Evolutionary conservation across 768 basidiomycete genomes (phyloP), one percentile per base, ranked within the genome.

Genomic region (Sistotremastrum suecicum): DNA sequence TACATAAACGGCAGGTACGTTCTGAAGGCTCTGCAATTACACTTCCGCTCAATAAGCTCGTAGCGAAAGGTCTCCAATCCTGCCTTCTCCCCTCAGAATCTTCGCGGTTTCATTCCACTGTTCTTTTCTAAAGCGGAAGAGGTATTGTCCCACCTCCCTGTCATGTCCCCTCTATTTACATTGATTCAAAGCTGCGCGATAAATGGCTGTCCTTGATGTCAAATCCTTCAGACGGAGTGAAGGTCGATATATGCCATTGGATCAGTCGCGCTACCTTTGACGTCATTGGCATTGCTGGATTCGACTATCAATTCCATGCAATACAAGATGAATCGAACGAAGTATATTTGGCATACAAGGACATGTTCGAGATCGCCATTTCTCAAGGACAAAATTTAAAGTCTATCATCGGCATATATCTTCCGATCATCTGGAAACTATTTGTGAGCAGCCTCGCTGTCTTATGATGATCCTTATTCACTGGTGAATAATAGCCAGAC

Each of bases 281-380:
- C 59, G 80, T 92, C 39, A 89, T 95, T 53, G 91, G 89, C 1
- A 59, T 86, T n/a, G 85, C 89, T 37, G 85, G 83, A 2, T 94
- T 92, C 56, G 84, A 80, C 51, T 92, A 92, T 54, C 68, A 80
- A 47, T 90, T 95, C 65, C 78, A 84, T 50, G 78, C 90, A 1
- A 80, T 94, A 34, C 71, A 82, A 40, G 72, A 85, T 39, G 80
- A 85, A 55, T 68, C 80, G 1, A 86, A 89, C 49, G 80, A 83
- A 52, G 68, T 89, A 5, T 82, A 88, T 52, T 59, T 61, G 32
- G 86, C 88, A 0, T 86, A 87, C 59, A 84, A 78, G 55, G 83
- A 89, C 46, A 85, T 91, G 79, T 90, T 90, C 48, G 80, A 71
- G 46, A 68, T 77, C 4, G 78, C 76, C 11, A 61, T 89, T 11